Evolutionary conservation across 2,329 filamentous ascomycete genomes (phyloP), one percentile per base, ranked within the genome.

Genomic region (Thielaviopsis euricoi): DNA sequence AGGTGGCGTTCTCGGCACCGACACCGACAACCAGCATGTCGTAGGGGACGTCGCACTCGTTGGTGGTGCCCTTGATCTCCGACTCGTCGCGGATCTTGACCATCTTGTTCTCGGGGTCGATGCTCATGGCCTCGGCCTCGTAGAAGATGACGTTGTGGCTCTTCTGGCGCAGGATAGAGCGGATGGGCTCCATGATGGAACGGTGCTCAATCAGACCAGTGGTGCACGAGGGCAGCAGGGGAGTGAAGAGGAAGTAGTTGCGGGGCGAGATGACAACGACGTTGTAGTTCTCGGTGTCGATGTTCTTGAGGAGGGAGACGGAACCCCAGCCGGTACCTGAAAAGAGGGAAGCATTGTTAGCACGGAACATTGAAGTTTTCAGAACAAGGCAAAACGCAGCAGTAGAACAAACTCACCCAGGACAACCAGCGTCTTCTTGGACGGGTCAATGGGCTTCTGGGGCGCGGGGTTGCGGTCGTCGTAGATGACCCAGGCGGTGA

Each of bases 231-330:
- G 93, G 93, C 62, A 98, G 82, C 60, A 98, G 83, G 61, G 93
- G 93, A 29, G 93, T 98, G 80, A 98, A 98, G 65, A 98, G 85
- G 83, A 98, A 98, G 81, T 95, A 98, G 76, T 98, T 98, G 70
- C 93, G 88, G 57, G 93, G 93, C 54, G 93, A 97, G 71, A 98
- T 88, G 70, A 98, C 89, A 69, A 97, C 73, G 71, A 97, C 91
- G 71, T 98, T 97, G 82, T 97, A 98, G 80, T 97, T 95, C 72
- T 95, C 87, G 62, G 91, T 96, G 69, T 98, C 90, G 72, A 98
- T 87, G 71, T 95, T 96, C 82, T 98, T 98, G 64, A 98, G 82
- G 61, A 98, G 83, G 61, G 91, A 94, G 67, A 98, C 89, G 50
- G 91, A 89, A 65, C 76, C 93, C 93, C 93, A 98, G 65, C 93